Evolutionary conservation across 1,284 basidiomycete species (phyloP).

Genomic region (Rhodotorula sp.): DNA sequence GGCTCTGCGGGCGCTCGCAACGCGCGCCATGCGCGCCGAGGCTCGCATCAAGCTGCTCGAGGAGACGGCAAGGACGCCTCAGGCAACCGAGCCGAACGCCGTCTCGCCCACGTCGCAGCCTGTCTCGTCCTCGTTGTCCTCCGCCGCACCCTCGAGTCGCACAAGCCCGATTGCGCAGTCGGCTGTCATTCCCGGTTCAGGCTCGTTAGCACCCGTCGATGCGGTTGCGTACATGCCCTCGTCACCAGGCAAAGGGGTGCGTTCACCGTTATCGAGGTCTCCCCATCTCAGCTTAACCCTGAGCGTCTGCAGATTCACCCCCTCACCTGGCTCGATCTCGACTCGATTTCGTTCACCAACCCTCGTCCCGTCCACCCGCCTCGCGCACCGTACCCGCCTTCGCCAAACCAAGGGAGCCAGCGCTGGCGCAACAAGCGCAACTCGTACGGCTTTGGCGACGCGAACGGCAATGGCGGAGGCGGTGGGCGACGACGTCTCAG

Average conservation of each 20-base stretch:
- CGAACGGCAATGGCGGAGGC: not conserved
- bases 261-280: not conserved
- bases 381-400: not conserved
- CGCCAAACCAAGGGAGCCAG: not conserved
- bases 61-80: conserved; percentile 5
- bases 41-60: conserved; percentile 37
- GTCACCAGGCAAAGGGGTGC: not conserved
- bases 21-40: conserved; percentile 37
- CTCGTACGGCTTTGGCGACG: not conserved
- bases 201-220: not conserved
- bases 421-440: not conserved
- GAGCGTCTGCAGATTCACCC: conserved; percentile 26
- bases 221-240: not conserved
- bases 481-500: not conserved
- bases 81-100: not conserved
- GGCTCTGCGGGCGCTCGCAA: conserved; percentile 36
- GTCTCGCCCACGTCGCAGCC: conserved; percentile 10
- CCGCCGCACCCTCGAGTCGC: not conserved
- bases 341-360: conserved; percentile 31
- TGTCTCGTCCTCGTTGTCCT: not conserved
- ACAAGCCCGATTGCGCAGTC: not conserved
- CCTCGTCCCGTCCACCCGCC: conserved; percentile 3
- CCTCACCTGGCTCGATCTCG: conserved; percentile 39
- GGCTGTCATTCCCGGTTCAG: not conserved
- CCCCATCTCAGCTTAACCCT: too few species aligned